A percentile compares a stretch with the other conserved stretches of the same genome.
phyloP scores from a whole-genome alignment of 352 stramenopile genomes.

The Phytophthora sp. region DNA sequence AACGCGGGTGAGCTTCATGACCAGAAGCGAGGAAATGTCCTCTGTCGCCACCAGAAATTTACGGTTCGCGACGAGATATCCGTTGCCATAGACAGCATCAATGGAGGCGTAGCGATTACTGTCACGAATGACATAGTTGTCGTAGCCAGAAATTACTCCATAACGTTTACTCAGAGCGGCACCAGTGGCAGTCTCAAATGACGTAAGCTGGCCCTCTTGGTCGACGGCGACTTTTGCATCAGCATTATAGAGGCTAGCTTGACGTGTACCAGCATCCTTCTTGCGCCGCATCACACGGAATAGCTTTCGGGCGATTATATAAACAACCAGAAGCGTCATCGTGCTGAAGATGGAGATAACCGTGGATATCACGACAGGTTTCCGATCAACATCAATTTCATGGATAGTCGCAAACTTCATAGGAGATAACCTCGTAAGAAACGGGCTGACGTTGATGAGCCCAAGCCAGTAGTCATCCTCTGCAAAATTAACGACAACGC shows the following conservation, averaged over 20 bases:
- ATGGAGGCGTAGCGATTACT: slow-evolving; percentile 39
- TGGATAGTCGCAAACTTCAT: slow-evolving; percentile 31
- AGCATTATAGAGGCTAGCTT: background rate
- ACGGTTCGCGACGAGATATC: slow-evolving; percentile 38
- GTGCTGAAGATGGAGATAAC: slow-evolving; percentile 27
- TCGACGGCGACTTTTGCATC: background rate
- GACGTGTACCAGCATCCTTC: background rate
- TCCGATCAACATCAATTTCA: slow-evolving; percentile 6
- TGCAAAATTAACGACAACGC: slow-evolving; percentile 23
- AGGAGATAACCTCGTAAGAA: slow-evolving; percentile 12
- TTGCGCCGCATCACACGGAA: slow-evolving; percentile 16
- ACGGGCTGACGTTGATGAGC: slow-evolving; percentile 14
- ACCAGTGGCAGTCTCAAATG: slow-evolving; percentile 28
- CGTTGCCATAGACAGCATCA: slow-evolving; percentile 44
- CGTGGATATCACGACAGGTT: slow-evolving; percentile 14
- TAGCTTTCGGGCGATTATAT: slow-evolving; percentile 30
- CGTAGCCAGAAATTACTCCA: slow-evolving; percentile 43
- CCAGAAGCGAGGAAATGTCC: slow-evolving; percentile 31
- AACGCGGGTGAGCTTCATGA: slow-evolving; percentile 39
- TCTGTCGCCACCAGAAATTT: slow-evolving; percentile 43
- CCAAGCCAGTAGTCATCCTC: slow-evolving; percentile 16
- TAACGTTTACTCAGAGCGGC: slow-evolving; percentile 28
- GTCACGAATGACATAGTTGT: slow-evolving; percentile 42
- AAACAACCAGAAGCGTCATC: slow-evolving; percentile 20
- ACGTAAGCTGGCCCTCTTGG: slow-evolving; percentile 8